A percentile compares a stretch with the other conserved stretches of the same genome.
phyloP scores from a whole-genome alignment of 768 basidiomycete genomes.

The Clitopilus passeckerianus region DNA sequence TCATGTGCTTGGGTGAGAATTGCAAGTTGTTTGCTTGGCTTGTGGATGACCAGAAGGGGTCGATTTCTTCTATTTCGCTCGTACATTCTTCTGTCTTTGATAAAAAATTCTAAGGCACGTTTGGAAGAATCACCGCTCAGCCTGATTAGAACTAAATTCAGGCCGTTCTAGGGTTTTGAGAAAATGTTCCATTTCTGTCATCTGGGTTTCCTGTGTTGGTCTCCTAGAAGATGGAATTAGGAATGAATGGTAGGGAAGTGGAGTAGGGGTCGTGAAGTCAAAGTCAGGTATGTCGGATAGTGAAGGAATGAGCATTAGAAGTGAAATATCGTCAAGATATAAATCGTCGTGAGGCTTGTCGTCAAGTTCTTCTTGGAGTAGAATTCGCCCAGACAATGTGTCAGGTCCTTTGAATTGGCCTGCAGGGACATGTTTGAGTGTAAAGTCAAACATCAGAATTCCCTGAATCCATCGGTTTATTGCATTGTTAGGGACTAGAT shows the following conservation, averaged over 20 bases:
- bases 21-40: constrained; percentile 2
- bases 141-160: background rate
- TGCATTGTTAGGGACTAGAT: constrained; percentile 27
- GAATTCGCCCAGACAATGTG: background rate
- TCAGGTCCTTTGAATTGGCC: constrained; percentile 7
- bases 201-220: background rate
- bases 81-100: background rate
- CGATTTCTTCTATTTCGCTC: background rate
- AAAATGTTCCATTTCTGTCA: background rate
- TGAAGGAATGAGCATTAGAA: background rate
- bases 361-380: background rate
- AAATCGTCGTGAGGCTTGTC: background rate
- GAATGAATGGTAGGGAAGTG: background rate
- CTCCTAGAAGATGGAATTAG: background rate
- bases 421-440: constrained; percentile 28
- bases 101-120: background rate
- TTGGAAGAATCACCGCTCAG: background rate
- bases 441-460: constrained; percentile 31
- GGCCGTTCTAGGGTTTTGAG: background rate
- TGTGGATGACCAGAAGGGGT: constrained; percentile 14
- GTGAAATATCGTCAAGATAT: background rate
- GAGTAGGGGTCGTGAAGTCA: background rate
- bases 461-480: constrained; percentile 38
- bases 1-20: constrained; percentile 18
- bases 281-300: too few relatives aligned